Conservation (phyloP, 352 stramenopile species). For the Globisporangium canariense region DNA sequence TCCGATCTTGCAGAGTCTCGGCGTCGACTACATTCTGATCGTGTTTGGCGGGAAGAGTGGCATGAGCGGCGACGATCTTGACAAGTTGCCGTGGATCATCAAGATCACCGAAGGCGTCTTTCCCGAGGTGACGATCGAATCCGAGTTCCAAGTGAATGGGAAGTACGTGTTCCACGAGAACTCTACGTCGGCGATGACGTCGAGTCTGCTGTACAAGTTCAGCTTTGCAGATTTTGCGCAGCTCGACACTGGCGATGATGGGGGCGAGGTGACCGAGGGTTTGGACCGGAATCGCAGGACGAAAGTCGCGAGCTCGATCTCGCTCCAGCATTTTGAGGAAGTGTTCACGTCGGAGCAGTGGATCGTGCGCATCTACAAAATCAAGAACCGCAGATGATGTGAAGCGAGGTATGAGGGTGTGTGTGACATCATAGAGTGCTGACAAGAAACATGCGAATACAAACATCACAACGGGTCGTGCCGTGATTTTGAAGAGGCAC, state of each 20-base stretch:
- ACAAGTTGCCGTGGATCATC: conserved; percentile 93
- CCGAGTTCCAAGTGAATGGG: conserved; percentile 75
- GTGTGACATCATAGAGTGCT: background rate
- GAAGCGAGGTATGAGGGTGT: background rate
- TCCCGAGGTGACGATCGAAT: conserved; percentile 76
- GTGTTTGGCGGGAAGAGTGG: conserved; percentile 68
- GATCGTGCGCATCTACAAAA: conserved; percentile 91
- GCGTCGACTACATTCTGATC: conserved; percentile 80
- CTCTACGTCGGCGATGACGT: conserved; percentile 69
- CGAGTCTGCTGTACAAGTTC: conserved; percentile 92
- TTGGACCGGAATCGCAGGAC: conserved; percentile 72
- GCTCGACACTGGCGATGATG: conserved; percentile 26
- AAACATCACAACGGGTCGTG: background rate
- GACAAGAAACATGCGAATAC: background rate
- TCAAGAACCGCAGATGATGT: conserved; percentile 29
- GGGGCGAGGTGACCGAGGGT: conserved; percentile 30
- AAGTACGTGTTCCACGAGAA: conserved; percentile 70
- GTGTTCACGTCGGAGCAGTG: conserved; percentile 91
- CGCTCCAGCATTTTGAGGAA: conserved; percentile 86
- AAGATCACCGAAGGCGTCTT: conserved; percentile 89
- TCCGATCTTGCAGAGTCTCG: conserved; percentile 71
- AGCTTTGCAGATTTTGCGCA: conserved; percentile 80
- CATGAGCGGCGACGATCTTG: conserved; percentile 86
- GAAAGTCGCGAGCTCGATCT: conserved; percentile 57
- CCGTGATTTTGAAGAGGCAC: background rate